A percentile compares a stretch with the other conserved stretches of the same genome.
phyloP scores from a whole-genome alignment of 2,329 filamentous ascomycete genomes.

The Aureobasidium pullulans region DNA sequence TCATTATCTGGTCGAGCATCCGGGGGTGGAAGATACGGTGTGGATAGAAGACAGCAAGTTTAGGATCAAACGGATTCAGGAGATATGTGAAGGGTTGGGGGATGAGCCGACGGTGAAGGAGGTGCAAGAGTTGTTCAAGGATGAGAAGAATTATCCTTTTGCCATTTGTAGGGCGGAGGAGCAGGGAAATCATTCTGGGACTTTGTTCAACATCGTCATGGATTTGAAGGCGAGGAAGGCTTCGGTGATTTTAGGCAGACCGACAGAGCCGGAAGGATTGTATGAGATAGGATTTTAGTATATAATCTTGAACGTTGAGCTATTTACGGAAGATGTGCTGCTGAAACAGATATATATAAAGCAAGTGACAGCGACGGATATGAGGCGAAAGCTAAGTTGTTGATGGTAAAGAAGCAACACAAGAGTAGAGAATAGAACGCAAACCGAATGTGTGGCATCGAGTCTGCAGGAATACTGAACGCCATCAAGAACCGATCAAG shows the following conservation, averaged over 20 bases:
- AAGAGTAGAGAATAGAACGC: neutral
- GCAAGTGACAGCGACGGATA: neutral
- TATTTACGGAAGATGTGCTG: neutral
- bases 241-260: conserved; percentile 27
- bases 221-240: conserved; percentile 26
- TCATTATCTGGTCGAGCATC: conserved; percentile 35
- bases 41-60: conserved; percentile 36
- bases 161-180: conserved; percentile 29
- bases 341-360: neutral
- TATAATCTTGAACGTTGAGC: neutral
- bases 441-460: too few relatives aligned
- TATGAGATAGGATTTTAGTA: conserved; percentile 20
- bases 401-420: neutral
- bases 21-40: conserved; percentile 32
- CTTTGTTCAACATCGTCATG: conserved; percentile 33
- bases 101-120: neutral
- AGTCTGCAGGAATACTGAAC: too few relatives aligned
- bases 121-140: conserved; percentile 32
- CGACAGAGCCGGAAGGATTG: conserved; percentile 23
- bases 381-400: neutral
- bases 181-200: conserved; percentile 21
- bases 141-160: conserved; percentile 33
- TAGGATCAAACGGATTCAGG: conserved; percentile 32
- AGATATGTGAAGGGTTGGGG: conserved; percentile 21
- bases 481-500: neutral